These are phyloP conservation scores for Wickerhamomyces mucosus DNA, from an alignment of 805 yeast genomes.

Conservation along the genomic window DNA sequence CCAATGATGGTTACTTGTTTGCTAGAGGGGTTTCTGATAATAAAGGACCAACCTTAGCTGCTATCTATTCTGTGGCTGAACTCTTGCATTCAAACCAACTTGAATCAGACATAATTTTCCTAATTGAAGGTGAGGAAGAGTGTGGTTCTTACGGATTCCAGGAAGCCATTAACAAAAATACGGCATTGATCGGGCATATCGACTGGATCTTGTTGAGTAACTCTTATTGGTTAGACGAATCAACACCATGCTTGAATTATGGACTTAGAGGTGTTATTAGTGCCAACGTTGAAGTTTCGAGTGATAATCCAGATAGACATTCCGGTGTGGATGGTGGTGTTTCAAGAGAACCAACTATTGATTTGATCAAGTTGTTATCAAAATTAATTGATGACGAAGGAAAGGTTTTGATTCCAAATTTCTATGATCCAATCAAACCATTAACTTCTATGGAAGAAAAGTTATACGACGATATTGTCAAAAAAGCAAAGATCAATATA, in stretches of 20 bases:
- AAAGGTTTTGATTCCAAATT: slow-evolving; percentile 52
- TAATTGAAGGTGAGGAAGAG: slow-evolving; percentile 95
- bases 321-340: slow-evolving; percentile 97
- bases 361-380: slow-evolving; percentile 63
- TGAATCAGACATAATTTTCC: slow-evolving; percentile 64
- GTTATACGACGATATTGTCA: slow-evolving; percentile 52
- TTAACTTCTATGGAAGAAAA: slow-evolving; percentile 47
- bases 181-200: slow-evolving; percentile 50
- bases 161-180: slow-evolving; percentile 45
- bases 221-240: slow-evolving; percentile 89
- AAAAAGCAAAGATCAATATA: slow-evolving; percentile 24
- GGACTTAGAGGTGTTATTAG: slow-evolving; percentile 90
- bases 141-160: slow-evolving; percentile 84
- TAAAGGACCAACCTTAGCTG: slow-evolving; percentile 86
- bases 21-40: slow-evolving; percentile 94
- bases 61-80: slow-evolving; percentile 80
- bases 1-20: slow-evolving; percentile 75
- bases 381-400: slow-evolving; percentile 51
- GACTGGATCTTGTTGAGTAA: slow-evolving; percentile 90
- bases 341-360: slow-evolving; percentile 81
- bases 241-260: slow-evolving; percentile 84
- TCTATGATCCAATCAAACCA: slow-evolving; percentile 58
- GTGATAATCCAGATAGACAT: slow-evolving; percentile 82
- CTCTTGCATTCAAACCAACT: slow-evolving; percentile 42
- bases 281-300: slow-evolving; percentile 58